A percentile compares a stretch with the other conserved stretches of the same genome.
Conservation (phyloP, 2,329 filamentous ascomycete genomes). For the Epichloe elymi region DNA sequence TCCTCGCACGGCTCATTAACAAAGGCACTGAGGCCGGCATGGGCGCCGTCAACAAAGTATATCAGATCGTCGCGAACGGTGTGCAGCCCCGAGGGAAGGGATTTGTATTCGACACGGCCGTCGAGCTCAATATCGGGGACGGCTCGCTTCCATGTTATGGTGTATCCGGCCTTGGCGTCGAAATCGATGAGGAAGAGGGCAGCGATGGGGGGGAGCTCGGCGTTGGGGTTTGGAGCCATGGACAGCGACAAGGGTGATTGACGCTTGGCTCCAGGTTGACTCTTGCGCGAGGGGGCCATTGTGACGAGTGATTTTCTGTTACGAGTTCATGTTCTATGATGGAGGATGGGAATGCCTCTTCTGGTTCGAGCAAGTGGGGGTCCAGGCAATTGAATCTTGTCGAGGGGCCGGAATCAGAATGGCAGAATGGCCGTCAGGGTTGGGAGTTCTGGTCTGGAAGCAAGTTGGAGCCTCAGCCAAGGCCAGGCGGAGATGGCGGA, state of each 20-base stretch:
- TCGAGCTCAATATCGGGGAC: constrained; percentile 60
- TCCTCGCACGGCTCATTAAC: constrained; percentile 70
- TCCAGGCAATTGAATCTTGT: no score
- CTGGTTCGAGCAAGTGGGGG: no score
- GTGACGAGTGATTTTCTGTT: constrained; percentile 3
- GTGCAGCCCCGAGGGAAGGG: constrained; percentile 83
- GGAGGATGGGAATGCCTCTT: background rate
- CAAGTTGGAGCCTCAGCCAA: no score
- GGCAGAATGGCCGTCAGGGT: no score
- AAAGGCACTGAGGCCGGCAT: constrained; percentile 86
- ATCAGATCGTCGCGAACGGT: constrained; percentile 78
- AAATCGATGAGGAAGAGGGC: constrained; percentile 84
- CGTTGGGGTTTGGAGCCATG: constrained; percentile 16
- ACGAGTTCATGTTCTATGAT: background rate
- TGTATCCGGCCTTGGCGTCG: constrained; percentile 84
- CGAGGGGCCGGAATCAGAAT: no score
- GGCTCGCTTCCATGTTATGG: constrained; percentile 76
- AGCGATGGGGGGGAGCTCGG: constrained; percentile 35
- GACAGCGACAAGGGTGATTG: constrained; percentile 23
- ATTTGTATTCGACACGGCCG: constrained; percentile 90
- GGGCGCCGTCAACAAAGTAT: constrained; percentile 71
- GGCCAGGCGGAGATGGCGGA: no score
- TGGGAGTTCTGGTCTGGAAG: no score
- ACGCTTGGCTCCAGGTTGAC: constrained; percentile 20
- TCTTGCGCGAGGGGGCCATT: constrained; percentile 28